Evolutionary conservation across 208 protist species (phyloP).

Genomic region (Trypanosoma grayi): DNA sequence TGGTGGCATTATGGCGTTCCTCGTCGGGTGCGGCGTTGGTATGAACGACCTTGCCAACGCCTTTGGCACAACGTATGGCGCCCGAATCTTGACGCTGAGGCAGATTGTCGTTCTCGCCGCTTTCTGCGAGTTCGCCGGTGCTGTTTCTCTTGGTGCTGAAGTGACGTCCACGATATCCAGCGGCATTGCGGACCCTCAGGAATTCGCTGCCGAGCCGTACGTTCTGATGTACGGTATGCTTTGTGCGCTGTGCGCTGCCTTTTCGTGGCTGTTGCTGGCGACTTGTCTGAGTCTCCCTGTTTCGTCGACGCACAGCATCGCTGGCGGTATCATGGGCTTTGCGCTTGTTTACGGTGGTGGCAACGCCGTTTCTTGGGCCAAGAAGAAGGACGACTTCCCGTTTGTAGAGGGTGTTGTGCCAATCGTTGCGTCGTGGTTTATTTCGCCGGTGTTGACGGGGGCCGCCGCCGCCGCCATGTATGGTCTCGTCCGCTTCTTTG

Average conservation of each 20-base stretch:
- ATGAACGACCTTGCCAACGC: conserved; percentile 92
- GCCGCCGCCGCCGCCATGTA: conserved; percentile 57
- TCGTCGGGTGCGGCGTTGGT: conserved; percentile 75
- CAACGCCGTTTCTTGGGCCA: conserved; percentile 57
- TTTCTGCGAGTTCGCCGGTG: conserved; percentile 80
- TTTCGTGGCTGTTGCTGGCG: conserved; percentile 63
- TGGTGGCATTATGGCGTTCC: conserved; percentile 73
- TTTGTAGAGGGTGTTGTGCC: conserved; percentile 69
- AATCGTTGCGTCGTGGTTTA: conserved; percentile 81
- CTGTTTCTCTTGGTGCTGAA: conserved; percentile 59
- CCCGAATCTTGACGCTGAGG: conserved; percentile 71
- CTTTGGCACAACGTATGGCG: conserved; percentile 87
- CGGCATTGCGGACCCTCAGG: conserved; percentile 62
- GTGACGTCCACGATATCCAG: conserved; percentile 79
- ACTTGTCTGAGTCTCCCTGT: conserved; percentile 69
- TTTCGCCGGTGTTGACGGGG: conserved; percentile 72
- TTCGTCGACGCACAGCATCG: conserved; percentile 81
- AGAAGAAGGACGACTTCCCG: conserved; percentile 50
- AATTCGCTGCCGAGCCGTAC: conserved; percentile 63
- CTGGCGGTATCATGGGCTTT: conserved; percentile 77
- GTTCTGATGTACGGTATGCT: conserved; percentile 86
- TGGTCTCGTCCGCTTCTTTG: conserved; percentile 39
- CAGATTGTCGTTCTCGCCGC: conserved; percentile 81
- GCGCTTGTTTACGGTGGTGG: conserved; percentile 71
- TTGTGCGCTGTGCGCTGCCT: conserved; percentile 58